These are phyloP conservation scores for Cyberlindnera bimundalis DNA, from an alignment of 805 yeast species.

Conservation along the genomic window DNA sequence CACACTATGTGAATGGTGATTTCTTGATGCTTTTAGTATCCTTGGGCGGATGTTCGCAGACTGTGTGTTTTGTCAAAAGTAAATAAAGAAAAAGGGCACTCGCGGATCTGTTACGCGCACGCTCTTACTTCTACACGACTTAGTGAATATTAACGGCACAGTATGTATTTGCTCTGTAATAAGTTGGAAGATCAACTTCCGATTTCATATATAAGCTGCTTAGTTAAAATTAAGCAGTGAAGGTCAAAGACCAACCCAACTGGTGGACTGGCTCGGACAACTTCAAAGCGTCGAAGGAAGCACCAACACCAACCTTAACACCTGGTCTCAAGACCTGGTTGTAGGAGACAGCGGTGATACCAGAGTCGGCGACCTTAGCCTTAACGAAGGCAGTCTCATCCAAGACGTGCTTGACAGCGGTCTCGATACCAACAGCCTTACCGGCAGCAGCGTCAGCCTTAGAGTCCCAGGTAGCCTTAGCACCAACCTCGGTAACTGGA, in stretches of 20 bases:
- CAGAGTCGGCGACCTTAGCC: slow-evolving; percentile 96
- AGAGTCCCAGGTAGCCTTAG: slow-evolving; percentile 95
- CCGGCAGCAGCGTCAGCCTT: slow-evolving; percentile 60
- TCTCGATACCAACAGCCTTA: slow-evolving; percentile 86
- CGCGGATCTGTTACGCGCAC: too few relatives aligned
- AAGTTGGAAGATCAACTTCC: slow-evolving; percentile 8
- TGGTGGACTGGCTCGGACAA: slow-evolving; percentile 96
- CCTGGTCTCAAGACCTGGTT: slow-evolving; percentile 95
- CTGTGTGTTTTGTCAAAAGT: neutral
- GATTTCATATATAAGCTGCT: neutral
- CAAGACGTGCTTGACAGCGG: slow-evolving; percentile 90
- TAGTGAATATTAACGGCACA: neutral
- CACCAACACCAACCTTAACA: slow-evolving; percentile 95
- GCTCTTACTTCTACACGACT: neutral
- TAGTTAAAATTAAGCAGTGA: slow-evolving; percentile 62
- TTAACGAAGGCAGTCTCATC: slow-evolving; percentile 88
- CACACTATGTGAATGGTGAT: neutral
- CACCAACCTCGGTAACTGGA: slow-evolving; percentile 92
- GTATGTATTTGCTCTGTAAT: neutral
- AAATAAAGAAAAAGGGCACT: neutral
- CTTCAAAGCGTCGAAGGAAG: slow-evolving; percentile 93
- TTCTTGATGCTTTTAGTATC: neutral
- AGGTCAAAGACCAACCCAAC: slow-evolving; percentile 91
- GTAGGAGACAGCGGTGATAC: slow-evolving; percentile 90
- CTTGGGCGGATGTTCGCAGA: neutral